These are phyloP conservation scores for Rusavskia elegans DNA, from an alignment of 495 filamentous ascomycete species.

Conservation along the genomic window DNA sequence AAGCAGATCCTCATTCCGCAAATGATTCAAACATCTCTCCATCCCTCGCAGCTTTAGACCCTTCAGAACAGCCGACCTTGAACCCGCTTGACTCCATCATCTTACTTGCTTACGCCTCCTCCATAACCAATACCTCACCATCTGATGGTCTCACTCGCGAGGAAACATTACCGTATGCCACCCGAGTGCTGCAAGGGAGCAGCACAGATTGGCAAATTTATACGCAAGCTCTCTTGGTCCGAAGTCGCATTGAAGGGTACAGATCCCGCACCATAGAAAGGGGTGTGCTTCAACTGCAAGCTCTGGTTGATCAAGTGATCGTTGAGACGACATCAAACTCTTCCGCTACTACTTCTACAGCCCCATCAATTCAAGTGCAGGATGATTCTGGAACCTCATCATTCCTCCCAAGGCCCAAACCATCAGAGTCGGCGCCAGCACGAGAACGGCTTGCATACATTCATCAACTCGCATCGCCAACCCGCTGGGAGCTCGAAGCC, in stretches of 20 bases:
- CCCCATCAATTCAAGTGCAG: slow-evolving; percentile 3
- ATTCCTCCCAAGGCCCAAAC: slow-evolving; percentile 68
- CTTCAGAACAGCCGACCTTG: slow-evolving; percentile 69
- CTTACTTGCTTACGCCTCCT: slow-evolving; percentile 64
- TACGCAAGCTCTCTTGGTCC: slow-evolving; percentile 75
- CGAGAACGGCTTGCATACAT: slow-evolving; percentile 66
- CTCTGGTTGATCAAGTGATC: slow-evolving; percentile 88
- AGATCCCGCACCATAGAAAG: slow-evolving; percentile 73
- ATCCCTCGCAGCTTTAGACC: slow-evolving; percentile 44
- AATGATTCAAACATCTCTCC: slow-evolving; percentile 42
- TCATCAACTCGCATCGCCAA: slow-evolving; percentile 65
- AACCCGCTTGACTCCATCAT: slow-evolving; percentile 73
- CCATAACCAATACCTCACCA: slow-evolving; percentile 76
- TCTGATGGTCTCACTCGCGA: slow-evolving; percentile 75
- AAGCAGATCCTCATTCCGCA: slow-evolving; percentile 17
- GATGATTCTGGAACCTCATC: slow-evolving; percentile 27
- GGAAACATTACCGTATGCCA: slow-evolving; percentile 81
- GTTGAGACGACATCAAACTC: slow-evolving; percentile 52
- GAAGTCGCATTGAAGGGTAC: slow-evolving; percentile 78
- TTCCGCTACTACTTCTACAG: slow-evolving; percentile 14
- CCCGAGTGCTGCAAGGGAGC: slow-evolving; percentile 72
- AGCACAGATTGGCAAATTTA: slow-evolving; percentile 97
- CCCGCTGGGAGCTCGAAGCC: slow-evolving; percentile 83
- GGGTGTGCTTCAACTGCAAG: slow-evolving; percentile 85
- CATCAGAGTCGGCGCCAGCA: slow-evolving; percentile 61